Evolutionary conservation across 108 stramenopile genomes (phyloP).

Genomic region (Cyclotella kingstonii): DNA sequence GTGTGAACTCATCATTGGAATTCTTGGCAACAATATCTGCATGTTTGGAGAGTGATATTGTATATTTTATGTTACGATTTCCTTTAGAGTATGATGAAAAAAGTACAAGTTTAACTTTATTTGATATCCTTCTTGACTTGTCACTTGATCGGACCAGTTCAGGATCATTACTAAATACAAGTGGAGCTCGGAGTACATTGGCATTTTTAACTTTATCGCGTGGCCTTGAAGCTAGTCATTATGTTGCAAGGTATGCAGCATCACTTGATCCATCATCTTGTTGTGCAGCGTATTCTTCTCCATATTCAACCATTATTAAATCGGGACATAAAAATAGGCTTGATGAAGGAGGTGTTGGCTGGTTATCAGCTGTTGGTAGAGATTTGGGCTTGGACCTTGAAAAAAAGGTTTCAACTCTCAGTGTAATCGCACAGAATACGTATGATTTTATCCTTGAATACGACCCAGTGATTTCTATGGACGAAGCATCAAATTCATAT

Average conservation of each 20-base stretch:
- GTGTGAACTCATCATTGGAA: constrained; percentile 38
- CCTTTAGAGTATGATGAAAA: not conserved
- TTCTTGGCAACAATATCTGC: constrained; percentile 36
- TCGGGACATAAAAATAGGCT: constrained; percentile 10
- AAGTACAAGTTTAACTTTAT: not conserved
- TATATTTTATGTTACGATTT: constrained; percentile 21
- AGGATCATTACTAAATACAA: too few species aligned
- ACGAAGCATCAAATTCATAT: not conserved
- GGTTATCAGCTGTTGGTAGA: constrained; percentile 34
- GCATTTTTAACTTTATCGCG: constrained; percentile 34
- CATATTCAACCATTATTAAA: constrained; percentile 6
- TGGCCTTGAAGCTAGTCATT: constrained; percentile 28
- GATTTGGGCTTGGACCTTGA: constrained; percentile 42
- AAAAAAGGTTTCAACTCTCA: constrained; percentile 11
- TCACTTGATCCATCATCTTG: constrained; percentile 28
- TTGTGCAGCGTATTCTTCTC: constrained; percentile 35
- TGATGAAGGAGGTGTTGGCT: constrained; percentile 43
- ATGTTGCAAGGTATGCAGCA: constrained; percentile 22
- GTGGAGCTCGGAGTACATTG: constrained; percentile 3
- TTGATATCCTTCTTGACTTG: constrained; percentile 17
- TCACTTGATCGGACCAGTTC: not conserved
- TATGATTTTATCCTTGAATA: constrained; percentile 39
- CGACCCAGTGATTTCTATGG: constrained; percentile 15
- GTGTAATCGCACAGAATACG: constrained; percentile 19
- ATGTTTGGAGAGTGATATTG: constrained; percentile 43